phyloP scores from a whole-genome alignment of 306 rosid genomes.

The Alnus rubra region DNA sequence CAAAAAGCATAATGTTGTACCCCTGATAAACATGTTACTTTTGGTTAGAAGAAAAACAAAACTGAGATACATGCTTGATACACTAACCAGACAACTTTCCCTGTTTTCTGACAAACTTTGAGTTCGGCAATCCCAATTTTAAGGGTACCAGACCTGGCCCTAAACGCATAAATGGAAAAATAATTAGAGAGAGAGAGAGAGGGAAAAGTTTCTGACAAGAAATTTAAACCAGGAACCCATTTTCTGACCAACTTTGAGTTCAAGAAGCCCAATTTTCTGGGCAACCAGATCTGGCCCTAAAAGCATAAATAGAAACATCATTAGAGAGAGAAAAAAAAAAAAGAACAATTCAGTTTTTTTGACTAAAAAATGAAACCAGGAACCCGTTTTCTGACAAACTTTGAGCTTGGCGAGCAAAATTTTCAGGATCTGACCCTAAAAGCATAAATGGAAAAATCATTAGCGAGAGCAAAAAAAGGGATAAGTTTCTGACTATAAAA shows the following conservation, averaged over 20 bases:
- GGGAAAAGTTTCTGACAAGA: neutral
- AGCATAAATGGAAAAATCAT: neutral
- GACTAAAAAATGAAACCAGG: neutral
- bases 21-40: neutral
- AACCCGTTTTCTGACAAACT: neutral
- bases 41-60: slow-evolving; percentile 5
- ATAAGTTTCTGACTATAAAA: neutral
- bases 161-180: neutral
- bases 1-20: slow-evolving; percentile 3
- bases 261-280: neutral
- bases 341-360: neutral
- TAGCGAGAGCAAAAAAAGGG: neutral
- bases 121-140: neutral
- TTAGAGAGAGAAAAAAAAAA: neutral
- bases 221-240: neutral
- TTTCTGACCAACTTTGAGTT: slow-evolving; percentile 1
- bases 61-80: neutral
- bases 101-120: neutral
- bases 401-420: neutral
- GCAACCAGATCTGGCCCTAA: neutral
- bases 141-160: neutral
- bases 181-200: neutral
- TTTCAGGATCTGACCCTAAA: neutral
- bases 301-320: neutral
- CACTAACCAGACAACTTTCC: slow-evolving; percentile 8